Percentiles rank a stretch among this genome's conserved stretches.
phyloP scores from a whole-genome alignment of 2,329 filamentous ascomycete species.

The Beauveria bassiana region DNA sequence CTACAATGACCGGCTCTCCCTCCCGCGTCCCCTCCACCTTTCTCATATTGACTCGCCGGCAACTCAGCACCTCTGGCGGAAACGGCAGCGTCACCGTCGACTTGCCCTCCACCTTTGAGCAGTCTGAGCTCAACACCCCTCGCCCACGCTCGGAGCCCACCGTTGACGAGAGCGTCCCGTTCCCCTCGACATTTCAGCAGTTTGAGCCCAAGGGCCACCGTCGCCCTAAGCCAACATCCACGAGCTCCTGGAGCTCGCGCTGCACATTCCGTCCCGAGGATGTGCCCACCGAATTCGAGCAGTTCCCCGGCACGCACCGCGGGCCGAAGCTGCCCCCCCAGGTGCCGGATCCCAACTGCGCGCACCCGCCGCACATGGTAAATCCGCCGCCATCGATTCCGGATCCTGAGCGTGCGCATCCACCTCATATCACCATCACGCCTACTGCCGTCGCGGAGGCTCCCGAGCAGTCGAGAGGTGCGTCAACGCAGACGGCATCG shows the following conservation, averaged over 20 bases:
- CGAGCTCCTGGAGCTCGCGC: too few species aligned
- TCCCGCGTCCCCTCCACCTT: too few species aligned
- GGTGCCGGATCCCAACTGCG: not conserved
- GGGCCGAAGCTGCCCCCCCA: not conserved
- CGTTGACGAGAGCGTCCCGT: too few species aligned
- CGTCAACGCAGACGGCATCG: not conserved
- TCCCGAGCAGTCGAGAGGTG: not conserved
- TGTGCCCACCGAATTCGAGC: too few species aligned
- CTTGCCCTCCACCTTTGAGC: not conserved
- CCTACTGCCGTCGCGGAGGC: not conserved
- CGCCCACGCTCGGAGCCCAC: not conserved
- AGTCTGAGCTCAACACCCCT: not conserved
- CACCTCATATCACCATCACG: not conserved
- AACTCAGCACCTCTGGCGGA: not conserved
- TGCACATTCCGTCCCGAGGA: too few species aligned
- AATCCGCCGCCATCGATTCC: not conserved
- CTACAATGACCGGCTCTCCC: not conserved
- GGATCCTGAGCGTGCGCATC: not conserved
- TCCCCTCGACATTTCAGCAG: too few species aligned
- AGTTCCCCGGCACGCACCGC: too few species aligned
- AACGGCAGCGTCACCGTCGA: not conserved
- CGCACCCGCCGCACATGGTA: not conserved
- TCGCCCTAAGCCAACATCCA: too few species aligned
- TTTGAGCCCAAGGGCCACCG: too few species aligned
- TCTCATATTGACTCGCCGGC: too few species aligned